Conservation (phyloP, 1,139 yeast genomes). For the Protomyces macrosporus region DNA sequence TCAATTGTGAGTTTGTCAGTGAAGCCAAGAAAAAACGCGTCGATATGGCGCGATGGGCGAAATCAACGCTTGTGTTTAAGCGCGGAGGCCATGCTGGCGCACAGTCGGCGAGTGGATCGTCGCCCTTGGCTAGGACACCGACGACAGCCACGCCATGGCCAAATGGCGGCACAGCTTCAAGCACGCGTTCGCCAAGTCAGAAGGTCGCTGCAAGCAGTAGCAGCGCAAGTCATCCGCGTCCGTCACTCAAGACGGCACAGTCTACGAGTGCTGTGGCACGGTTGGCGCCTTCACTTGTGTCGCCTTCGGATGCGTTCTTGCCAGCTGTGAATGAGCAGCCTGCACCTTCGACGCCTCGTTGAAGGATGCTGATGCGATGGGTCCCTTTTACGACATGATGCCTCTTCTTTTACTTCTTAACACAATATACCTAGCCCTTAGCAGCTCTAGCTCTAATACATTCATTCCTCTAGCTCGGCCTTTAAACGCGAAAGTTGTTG, state of each 20-base stretch:
- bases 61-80: conserved; percentile 32
- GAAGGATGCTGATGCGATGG: not conserved
- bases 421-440: not conserved
- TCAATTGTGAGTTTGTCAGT: conserved; percentile 41
- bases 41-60: conserved; percentile 53
- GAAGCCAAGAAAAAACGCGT: conserved; percentile 44
- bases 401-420: no score
- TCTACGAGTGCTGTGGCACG: not conserved
- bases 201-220: no score
- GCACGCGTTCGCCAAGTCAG: no score
- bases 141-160: no score
- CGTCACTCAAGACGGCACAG: not conserved
- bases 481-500: no score
- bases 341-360: not conserved
- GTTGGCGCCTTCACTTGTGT: not conserved
- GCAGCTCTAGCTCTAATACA: not conserved
- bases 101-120: not conserved
- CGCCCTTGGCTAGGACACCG: no score
- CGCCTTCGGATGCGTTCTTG: not conserved
- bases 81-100: not conserved
- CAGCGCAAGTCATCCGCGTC: not conserved
- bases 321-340: not conserved
- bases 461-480: no score
- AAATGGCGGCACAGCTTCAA: no score
- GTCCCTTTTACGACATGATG: not conserved